Evolutionary conservation across 148 eudicot species (phyloP).

Genomic region (Silene conica): DNA sequence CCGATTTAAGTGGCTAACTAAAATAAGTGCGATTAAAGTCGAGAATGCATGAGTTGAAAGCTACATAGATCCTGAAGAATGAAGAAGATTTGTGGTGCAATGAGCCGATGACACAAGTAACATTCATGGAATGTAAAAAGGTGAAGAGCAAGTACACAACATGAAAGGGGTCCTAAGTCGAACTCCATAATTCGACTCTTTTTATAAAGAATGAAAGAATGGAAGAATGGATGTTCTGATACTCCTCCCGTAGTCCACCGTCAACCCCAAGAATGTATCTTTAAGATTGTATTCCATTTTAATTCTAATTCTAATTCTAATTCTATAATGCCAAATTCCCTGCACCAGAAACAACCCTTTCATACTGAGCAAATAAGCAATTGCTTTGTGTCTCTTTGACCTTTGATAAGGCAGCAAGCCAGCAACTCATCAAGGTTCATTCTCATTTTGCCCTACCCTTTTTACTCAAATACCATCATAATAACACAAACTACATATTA

Average conservation of each 20-base stretch:
- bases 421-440: too few species aligned
- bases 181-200: too few species aligned
- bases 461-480: too few species aligned
- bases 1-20: too few species aligned
- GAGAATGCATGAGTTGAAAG: background rate
- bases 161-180: constrained; percentile 14
- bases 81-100: constrained; percentile 11
- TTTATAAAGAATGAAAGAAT: too few species aligned
- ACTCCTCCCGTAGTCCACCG: too few species aligned
- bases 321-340: too few species aligned
- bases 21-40: too few species aligned
- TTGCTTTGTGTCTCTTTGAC: constrained; percentile 17
- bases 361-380: background rate
- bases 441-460: too few species aligned
- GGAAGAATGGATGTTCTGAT: constrained; percentile 13
- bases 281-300: background rate
- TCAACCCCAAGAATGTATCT: background rate
- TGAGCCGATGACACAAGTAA: background rate
- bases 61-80: constrained; percentile 2
- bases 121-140: constrained; percentile 24
- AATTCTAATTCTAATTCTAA: background rate
- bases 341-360: constrained; percentile 21
- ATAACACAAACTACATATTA: too few species aligned
- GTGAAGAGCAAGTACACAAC: constrained; percentile 5
- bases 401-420: too few species aligned